A percentile compares a stretch with the other conserved stretches of the same genome.
Evolutionary conservation across 805 yeast species (phyloP).

Genomic region (Spathaspora girioi): DNA sequence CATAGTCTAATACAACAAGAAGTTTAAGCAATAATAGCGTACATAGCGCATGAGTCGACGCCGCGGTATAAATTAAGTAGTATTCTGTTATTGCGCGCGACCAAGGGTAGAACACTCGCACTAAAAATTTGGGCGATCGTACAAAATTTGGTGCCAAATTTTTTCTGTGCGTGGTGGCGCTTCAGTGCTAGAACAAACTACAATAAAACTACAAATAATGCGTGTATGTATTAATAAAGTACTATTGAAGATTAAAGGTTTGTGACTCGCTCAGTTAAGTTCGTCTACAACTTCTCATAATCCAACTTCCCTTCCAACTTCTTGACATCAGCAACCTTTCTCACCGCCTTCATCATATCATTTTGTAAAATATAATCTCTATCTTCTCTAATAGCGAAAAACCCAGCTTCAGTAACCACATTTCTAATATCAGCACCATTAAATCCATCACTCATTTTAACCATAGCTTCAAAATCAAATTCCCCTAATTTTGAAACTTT

Average conservation of each 20-base stretch:
- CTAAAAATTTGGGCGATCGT: no score
- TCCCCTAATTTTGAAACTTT: conserved; percentile 89
- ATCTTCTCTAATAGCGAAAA: conserved; percentile 96
- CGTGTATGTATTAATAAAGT: background rate
- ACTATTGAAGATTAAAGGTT: background rate
- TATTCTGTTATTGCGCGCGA: no score
- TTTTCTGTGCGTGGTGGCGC: no score
- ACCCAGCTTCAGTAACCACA: conserved; percentile 97
- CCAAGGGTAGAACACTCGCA: no score
- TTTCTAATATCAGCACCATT: conserved; percentile 98
- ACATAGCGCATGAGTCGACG: background rate
- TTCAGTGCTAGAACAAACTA: background rate
- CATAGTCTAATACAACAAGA: no score
- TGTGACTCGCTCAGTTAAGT: no score
- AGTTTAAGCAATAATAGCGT: no score
- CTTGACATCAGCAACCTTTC: conserved; percentile 96
- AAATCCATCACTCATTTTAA: conserved; percentile 98
- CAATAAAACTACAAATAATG: background rate
- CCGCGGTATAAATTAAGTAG: no score
- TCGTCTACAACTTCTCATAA: conserved; percentile 76
- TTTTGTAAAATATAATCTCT: conserved; percentile 91
- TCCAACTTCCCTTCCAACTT: conserved; percentile 95
- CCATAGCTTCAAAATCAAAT: conserved; percentile 94
- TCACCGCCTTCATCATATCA: conserved; percentile 95
- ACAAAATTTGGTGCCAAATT: no score